These are phyloP conservation scores for Neltuma alba DNA, from an alignment of 306 rosid genomes.

Conservation along the genomic window DNA sequence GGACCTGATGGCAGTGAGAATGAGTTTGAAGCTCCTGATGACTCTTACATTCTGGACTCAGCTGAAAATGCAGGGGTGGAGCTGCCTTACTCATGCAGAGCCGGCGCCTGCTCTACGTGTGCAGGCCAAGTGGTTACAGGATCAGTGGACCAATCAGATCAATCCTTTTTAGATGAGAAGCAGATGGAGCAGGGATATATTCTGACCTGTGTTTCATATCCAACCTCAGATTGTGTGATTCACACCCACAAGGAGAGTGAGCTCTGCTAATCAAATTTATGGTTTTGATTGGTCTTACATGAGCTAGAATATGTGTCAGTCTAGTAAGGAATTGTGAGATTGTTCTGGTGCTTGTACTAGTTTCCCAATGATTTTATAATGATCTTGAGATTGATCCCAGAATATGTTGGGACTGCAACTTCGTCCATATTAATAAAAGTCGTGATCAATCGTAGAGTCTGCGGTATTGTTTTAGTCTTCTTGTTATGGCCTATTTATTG, in stretches of 20 bases:
- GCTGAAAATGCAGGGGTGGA: conserved; percentile 79
- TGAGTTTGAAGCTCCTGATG: conserved; percentile 74
- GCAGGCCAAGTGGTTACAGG: conserved; percentile 58
- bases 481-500: background rate
- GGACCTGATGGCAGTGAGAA: conserved; percentile 62
- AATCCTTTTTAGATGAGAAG: conserved; percentile 60
- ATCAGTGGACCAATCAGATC: conserved; percentile 69
- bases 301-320: conserved; percentile 14
- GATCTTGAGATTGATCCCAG: background rate
- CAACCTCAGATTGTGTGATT: conserved; percentile 61
- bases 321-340: conserved; percentile 25
- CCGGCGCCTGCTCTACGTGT: conserved; percentile 85
- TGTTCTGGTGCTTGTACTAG: conserved; percentile 10
- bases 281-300: conserved; percentile 11
- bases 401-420: background rate
- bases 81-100: conserved; percentile 78
- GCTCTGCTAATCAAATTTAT: conserved; percentile 36
- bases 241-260: conserved; percentile 67
- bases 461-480: background rate
- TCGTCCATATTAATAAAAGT: background rate
- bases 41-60: conserved; percentile 65
- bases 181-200: conserved; percentile 61
- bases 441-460: background rate
- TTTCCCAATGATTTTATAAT: conserved; percentile 10
- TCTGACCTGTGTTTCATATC: conserved; percentile 68